Conservation (phyloP, 177 flowering plant genomes). For the Telopea speciosissima region DNA sequence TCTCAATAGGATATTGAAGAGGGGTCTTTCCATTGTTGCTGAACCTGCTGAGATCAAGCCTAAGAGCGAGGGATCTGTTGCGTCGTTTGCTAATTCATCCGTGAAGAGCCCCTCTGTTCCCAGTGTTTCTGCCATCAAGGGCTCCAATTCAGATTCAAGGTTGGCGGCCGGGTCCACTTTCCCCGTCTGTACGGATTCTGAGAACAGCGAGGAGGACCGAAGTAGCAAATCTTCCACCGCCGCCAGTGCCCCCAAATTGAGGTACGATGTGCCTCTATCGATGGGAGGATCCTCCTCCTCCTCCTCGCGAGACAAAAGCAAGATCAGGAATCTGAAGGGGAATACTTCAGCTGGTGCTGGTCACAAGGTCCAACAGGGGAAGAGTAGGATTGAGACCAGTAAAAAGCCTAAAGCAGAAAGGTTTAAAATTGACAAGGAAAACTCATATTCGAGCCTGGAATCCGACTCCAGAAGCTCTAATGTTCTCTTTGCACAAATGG, state of each 20-base stretch:
- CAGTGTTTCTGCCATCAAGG: slow-evolving; percentile 15
- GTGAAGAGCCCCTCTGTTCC: slow-evolving; percentile 15
- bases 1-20: slow-evolving; percentile 40
- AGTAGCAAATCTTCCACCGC: slow-evolving; percentile 84
- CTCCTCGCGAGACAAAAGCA: slow-evolving; percentile 32
- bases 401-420: slow-evolving; percentile 67
- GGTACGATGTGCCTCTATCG: slow-evolving; percentile 19
- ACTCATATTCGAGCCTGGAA: slow-evolving; percentile 70
- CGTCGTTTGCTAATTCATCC: slow-evolving; percentile 33
- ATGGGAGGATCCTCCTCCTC: slow-evolving; percentile 9
- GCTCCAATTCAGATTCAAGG: slow-evolving; percentile 27
- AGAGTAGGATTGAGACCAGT: slow-evolving; percentile 36
- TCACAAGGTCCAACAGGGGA: slow-evolving; percentile 36
- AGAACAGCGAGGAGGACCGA: slow-evolving; percentile 68
- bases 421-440: slow-evolving; percentile 53
- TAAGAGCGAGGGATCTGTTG: slow-evolving; percentile 39
- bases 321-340: slow-evolving; percentile 31
- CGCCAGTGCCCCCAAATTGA: slow-evolving; percentile 54
- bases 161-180: slow-evolving; percentile 30
- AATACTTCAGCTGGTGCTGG: slow-evolving; percentile 26
- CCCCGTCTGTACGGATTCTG: slow-evolving; percentile 44
- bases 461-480: slow-evolving; percentile 77
- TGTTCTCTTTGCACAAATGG: slow-evolving; percentile 40
- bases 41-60: slow-evolving; percentile 28
- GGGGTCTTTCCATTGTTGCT: slow-evolving; percentile 29